Base-by-base conservation (phyloP, 139 green algal genomes). In the Nannochloris sp. region DNA sequence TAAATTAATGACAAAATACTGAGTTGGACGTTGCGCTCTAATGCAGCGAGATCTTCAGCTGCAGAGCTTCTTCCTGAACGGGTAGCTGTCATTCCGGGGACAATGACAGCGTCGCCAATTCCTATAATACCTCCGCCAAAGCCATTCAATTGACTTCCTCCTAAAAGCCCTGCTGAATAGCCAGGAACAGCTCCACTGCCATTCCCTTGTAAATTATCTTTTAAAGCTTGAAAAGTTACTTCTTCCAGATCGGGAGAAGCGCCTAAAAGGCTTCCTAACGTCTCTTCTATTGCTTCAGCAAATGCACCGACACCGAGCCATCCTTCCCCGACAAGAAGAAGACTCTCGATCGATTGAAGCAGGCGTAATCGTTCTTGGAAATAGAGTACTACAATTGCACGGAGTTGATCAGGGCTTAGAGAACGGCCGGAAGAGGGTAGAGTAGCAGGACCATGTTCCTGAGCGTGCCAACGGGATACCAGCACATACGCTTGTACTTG, bases 401-500 rank as follows among this genome's bases (percentile, higher is more conserved):
- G 36, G 6, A 38, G 63, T 25, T 58, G 60, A 6, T 58, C 34
- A 30, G 31, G 27, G 30, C 64, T 58, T 31, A 72, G 51, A n/a
- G 42, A 27, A 34, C 13, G 15, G n/a, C 14, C 33, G 51, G 3
- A n/a, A 34, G 4, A 15, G 36, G 8, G 4, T 14, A 42, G 32
- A 24, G 45, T 34, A n/a, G 38, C 64, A 12, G 14, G 4, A 15
- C 24, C 3, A 23, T 38, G 35, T 1, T 33, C 46, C 10, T 79
- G 24, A 19, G 37, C 37, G 9, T 45, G 37, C 71, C 74, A 89
- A 9, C 83, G 81, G 53, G 74, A 78, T 9, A 90, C 61, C 62
- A 90, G 62, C 4, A 90, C 68, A 59, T 89, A 85, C 2, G 72
- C 53, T 57, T 90, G 83, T 6, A 89, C 44, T 69, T 90, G 76